Conservation (phyloP, 805 yeast species). For the Saccharomycopsis malanga region DNA sequence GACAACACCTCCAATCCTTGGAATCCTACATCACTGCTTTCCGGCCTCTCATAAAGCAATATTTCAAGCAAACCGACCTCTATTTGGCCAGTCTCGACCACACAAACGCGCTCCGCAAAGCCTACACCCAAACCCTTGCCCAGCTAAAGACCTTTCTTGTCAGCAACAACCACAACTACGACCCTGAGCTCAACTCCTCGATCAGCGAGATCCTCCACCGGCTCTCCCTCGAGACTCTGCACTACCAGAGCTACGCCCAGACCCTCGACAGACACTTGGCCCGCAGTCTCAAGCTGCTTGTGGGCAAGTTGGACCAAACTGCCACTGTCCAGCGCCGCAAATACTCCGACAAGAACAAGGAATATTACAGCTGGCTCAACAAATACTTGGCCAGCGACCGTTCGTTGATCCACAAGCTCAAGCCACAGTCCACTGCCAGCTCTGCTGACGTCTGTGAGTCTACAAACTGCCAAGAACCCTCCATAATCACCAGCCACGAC, state of each 20-base stretch:
- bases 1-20: constrained; percentile 10
- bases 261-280: neutral
- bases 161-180: constrained; percentile 10
- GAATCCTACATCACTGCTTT: constrained; percentile 11
- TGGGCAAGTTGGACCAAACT: constrained; percentile 4
- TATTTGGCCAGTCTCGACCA: constrained; percentile 3
- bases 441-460: neutral
- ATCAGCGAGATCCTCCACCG: constrained; percentile 9
- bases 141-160: constrained; percentile 16
- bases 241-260: constrained; percentile 8
- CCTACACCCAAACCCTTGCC: constrained; percentile 11
- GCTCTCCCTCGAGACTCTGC: constrained; percentile 3
- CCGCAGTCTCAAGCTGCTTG: neutral
- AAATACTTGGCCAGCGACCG: constrained; percentile 14
- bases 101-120: constrained; percentile 9
- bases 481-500: constrained; percentile 1
- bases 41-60: constrained; percentile 13
- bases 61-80: constrained; percentile 12
- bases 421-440: neutral
- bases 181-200: constrained; percentile 5
- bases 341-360: constrained; percentile 16
- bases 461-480: constrained; percentile 1
- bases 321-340: constrained; percentile 3
- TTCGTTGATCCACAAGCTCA: constrained; percentile 5
- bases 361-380: constrained; percentile 18